Conservation (phyloP, 2,329 filamentous ascomycete genomes). For the Claviceps arundinis region DNA sequence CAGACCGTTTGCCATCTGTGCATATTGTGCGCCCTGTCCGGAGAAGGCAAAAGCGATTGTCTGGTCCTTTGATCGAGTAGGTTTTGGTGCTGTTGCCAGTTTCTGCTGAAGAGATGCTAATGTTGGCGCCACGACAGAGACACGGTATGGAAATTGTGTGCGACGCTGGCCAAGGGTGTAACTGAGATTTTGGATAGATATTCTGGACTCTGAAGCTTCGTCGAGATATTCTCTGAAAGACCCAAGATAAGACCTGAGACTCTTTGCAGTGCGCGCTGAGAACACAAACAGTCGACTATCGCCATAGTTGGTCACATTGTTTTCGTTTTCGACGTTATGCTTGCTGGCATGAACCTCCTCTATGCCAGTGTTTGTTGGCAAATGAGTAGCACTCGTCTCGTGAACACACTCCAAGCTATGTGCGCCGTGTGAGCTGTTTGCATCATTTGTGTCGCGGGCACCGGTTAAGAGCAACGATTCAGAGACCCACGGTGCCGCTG, state of each 20-base stretch:
- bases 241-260: slow-evolving; percentile 10
- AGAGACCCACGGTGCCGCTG: neutral
- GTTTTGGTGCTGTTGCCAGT: slow-evolving; percentile 4
- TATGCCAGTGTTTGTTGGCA: neutral
- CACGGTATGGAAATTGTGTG: slow-evolving; percentile 11
- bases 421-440: neutral
- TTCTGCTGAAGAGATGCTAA: slow-evolving; percentile 3
- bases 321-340: neutral
- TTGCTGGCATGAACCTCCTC: neutral
- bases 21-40: slow-evolving; percentile 21
- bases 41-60: slow-evolving; percentile 16
- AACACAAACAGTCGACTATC: slow-evolving; percentile 8
- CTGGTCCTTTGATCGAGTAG: neutral
- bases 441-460: neutral
- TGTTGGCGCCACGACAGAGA: slow-evolving; percentile 16
- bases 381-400: neutral
- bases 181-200: slow-evolving; percentile 10
- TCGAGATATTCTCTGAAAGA: slow-evolving; percentile 13
- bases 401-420: neutral
- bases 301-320: neutral
- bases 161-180: slow-evolving; percentile 18
- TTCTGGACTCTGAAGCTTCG: neutral
- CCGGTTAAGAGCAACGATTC: neutral
- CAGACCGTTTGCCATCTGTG: slow-evolving; percentile 5
- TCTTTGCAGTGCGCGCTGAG: slow-evolving; percentile 7